Base-by-base conservation (phyloP, 257 asterid species). In the Salvia splendens region DNA sequence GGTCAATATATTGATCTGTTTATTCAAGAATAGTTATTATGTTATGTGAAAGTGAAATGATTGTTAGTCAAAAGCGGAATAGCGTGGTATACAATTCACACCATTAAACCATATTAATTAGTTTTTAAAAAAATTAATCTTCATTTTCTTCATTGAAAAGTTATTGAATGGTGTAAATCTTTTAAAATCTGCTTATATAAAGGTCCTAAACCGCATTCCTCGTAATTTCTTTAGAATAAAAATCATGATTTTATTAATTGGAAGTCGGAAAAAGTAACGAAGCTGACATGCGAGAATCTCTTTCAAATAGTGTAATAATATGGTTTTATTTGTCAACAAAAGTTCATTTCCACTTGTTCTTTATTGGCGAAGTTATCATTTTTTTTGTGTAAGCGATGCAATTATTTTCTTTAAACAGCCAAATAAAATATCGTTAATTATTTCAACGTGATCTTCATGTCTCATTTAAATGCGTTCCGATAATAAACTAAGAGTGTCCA, bases 1-100 rank as follows among this genome's bases (percentile, higher is more conserved):
- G 75, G 81, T 77, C 78, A 68, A 68, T 1, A 33, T 38, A 61
- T 46, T 66, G 78, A 76, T 64, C 74, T 64, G 65, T 33, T 12
- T 49, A 76, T 67, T 76, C 53, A 49, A 67, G 42, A 28, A 38
- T 51, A 51, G 33, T 58, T 45, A 49, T 45, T 55, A 17, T 8
- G 61, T 17, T 45, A 16, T 51, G 38, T 55, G 42, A 40, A 48
- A 5, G 43, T 51, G 45, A 58, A 59, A 20, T 68, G 56, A 36
- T 70, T 24, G 8, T 43, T 70, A 55, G 69, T 53, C 61, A 54
- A 77, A 71, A 35, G n/a, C 51, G 45, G 60, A 47, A 71, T 60
- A 40, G 48, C 24, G 38, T 47, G 57, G 14, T 32, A 42, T 46
- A 35, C 30, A 62, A 12, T 67, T 40, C 36, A 56, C 64, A 57